A percentile compares a stretch with the other conserved stretches of the same genome.
phyloP scores from a whole-genome alignment of 768 basidiomycete genomes.

The Hypholoma sublateritium region DNA sequence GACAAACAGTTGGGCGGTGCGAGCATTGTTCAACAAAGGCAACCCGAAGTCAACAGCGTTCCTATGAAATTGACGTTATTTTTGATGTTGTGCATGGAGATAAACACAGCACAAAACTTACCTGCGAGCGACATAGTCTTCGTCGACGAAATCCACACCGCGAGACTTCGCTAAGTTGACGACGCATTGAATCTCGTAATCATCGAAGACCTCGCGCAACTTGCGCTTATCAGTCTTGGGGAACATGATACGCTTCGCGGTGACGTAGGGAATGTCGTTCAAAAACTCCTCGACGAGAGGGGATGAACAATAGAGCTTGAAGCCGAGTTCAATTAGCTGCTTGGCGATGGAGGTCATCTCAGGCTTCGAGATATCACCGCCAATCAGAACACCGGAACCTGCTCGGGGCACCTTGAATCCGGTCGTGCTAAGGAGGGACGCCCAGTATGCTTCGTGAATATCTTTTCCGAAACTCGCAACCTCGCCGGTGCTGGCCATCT shows the following conservation, averaged over 20 bases:
- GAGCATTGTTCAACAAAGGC: slow-evolving; percentile 87
- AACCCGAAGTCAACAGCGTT: slow-evolving; percentile 97
- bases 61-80: slow-evolving; percentile 48
- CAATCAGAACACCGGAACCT: slow-evolving; percentile 86
- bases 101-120: slow-evolving; percentile 32
- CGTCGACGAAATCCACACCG: slow-evolving; percentile 75
- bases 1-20: slow-evolving; percentile 87
- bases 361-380: slow-evolving; percentile 85
- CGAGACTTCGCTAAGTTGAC: slow-evolving; percentile 88
- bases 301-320: slow-evolving; percentile 93
- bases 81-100: neutral
- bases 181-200: slow-evolving; percentile 92
- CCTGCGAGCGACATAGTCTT: slow-evolving; percentile 96
- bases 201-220: slow-evolving; percentile 89
- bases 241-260: slow-evolving; percentile 90
- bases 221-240: slow-evolving; percentile 96
- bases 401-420: slow-evolving; percentile 90
- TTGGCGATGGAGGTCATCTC: slow-evolving; percentile 86
- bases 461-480: slow-evolving; percentile 95
- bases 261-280: slow-evolving; percentile 74
- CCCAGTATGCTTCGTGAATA: slow-evolving; percentile 95
- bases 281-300: slow-evolving; percentile 76
- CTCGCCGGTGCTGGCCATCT: slow-evolving; percentile 99
- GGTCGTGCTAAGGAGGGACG: slow-evolving; percentile 90
- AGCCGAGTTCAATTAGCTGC: slow-evolving; percentile 80